phyloP scores from a whole-genome alignment of 441 rosid species.

The Jatropha podagrica region DNA sequence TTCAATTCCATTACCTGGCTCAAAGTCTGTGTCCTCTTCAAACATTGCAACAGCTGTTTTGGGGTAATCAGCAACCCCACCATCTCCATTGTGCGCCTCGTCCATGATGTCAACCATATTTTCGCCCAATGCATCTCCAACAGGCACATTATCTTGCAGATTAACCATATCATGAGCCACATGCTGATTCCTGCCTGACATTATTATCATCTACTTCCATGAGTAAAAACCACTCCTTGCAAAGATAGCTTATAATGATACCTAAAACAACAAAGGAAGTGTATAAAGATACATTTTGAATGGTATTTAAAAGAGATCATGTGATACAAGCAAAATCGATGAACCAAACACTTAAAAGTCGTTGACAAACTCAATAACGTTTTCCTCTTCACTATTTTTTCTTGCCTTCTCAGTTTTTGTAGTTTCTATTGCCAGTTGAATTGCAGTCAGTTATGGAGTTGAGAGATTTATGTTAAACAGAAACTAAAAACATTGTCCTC shows the following conservation, averaged over 20 bases:
- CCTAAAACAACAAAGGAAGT: constrained; percentile 20
- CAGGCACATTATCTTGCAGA: constrained; percentile 40
- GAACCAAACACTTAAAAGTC: background rate
- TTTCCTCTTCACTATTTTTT: background rate
- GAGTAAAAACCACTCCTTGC: constrained; percentile 14
- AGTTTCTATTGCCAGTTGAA: background rate
- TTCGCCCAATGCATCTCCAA: constrained; percentile 33
- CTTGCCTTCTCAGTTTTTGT: background rate
- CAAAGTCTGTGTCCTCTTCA: constrained; percentile 53
- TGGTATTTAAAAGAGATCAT: background rate
- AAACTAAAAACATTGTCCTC: background rate
- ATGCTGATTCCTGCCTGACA: constrained; percentile 32
- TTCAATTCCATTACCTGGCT: constrained; percentile 74
- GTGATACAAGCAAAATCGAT: background rate
- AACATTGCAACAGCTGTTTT: constrained; percentile 38
- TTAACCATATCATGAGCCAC: constrained; percentile 41
- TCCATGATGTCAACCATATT: constrained; percentile 36
- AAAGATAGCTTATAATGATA: constrained; percentile 17
- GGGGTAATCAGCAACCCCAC: constrained; percentile 34
- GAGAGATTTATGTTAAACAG: background rate
- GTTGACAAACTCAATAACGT: background rate
- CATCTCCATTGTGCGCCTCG: constrained; percentile 37
- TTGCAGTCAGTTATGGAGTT: background rate
- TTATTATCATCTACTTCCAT: constrained; percentile 38
- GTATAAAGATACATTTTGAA: background rate